These are phyloP conservation scores for Claviceps capensis DNA, from an alignment of 2,329 filamentous ascomycete genomes.

Conservation along the genomic window DNA sequence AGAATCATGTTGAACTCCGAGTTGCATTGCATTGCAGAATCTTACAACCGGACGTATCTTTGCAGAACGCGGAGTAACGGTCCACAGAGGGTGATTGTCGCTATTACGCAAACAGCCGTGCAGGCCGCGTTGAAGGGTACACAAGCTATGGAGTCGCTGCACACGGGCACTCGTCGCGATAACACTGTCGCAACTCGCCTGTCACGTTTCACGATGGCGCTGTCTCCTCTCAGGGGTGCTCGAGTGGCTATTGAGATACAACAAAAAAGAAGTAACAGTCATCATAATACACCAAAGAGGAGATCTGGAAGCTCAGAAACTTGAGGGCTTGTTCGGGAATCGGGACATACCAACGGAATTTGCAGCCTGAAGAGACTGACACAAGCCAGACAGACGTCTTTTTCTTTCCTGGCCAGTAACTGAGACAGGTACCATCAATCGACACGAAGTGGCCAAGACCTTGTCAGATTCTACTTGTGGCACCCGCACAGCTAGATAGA, in stretches of 20 bases:
- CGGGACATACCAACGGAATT: no score
- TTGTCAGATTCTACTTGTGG: not conserved
- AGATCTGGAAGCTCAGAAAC: no score
- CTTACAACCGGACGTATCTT: not conserved
- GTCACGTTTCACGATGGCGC: not conserved
- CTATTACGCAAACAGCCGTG: not conserved
- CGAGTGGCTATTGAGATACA: not conserved
- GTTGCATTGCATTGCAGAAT: not conserved
- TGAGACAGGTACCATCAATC: not conserved
- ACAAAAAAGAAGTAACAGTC: not conserved
- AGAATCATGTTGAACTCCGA: not conserved
- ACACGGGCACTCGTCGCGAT: not conserved
- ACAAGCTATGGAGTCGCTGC: not conserved
- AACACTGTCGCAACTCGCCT: not conserved
- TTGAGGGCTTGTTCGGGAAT: no score
- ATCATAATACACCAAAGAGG: no score
- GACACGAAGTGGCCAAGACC: not conserved
- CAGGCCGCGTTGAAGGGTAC: not conserved
- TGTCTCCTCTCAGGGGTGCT: not conserved
- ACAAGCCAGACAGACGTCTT: not conserved
- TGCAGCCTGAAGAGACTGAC: not conserved
- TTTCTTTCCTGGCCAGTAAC: not conserved
- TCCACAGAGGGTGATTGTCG: not conserved
- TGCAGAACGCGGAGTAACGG: slow-evolving; percentile 1
- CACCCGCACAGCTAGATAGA: slow-evolving; percentile 1